Evolutionary conservation across 1,139 yeast genomes (phyloP).

Genomic region (Zygosaccharomyces sapae): DNA sequence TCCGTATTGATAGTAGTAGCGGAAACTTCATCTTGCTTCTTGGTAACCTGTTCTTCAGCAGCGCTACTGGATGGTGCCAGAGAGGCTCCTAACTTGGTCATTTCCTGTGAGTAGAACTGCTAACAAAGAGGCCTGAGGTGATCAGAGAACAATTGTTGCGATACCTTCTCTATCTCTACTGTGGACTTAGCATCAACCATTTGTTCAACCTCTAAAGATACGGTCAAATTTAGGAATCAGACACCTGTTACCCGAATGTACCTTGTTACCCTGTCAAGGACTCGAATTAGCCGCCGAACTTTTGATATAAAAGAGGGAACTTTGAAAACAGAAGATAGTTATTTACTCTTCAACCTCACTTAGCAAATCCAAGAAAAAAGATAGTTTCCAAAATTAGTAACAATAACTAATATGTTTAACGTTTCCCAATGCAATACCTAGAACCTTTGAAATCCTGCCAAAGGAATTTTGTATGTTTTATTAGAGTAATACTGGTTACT

Average conservation of each 20-base stretch:
- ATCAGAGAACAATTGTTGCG: background rate
- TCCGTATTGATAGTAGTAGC: background rate
- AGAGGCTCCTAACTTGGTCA: background rate
- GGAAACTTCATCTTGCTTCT: background rate
- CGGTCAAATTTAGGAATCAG: background rate
- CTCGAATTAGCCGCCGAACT: background rate
- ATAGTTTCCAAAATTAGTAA: too few relatives aligned
- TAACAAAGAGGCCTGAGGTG: background rate
- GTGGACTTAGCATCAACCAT: background rate
- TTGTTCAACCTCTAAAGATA: background rate
- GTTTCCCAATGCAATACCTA: too few relatives aligned
- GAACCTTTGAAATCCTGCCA: too few relatives aligned
- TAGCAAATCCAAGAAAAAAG: background rate
- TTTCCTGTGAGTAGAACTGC: background rate
- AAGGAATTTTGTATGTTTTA: too few relatives aligned
- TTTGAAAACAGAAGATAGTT: background rate
- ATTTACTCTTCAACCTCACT: too few relatives aligned
- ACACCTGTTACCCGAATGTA: background rate
- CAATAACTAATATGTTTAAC: too few relatives aligned
- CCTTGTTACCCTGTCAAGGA: background rate
- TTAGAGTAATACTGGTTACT: too few relatives aligned
- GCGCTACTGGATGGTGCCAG: background rate
- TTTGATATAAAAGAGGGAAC: background rate
- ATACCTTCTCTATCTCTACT: background rate
- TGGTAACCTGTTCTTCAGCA: background rate